Percentiles rank a stretch among this genome's conserved stretches.
These are phyloP conservation scores for Ceratobasidium sp. DNA, from an alignment of 1,284 basidiomycete genomes.

Conservation along the genomic window DNA sequence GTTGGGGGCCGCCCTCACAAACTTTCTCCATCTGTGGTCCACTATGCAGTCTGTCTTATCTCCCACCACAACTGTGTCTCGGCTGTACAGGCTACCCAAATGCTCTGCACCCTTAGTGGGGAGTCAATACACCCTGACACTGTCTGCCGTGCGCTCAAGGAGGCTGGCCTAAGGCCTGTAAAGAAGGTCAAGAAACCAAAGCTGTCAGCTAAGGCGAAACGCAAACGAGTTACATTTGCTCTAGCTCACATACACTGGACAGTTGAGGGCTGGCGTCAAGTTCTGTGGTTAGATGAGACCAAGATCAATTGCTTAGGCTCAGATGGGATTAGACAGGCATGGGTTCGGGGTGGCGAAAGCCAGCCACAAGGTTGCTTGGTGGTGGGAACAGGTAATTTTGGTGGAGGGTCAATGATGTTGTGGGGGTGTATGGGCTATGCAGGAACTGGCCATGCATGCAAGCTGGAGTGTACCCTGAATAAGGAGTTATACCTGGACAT, in stretches of 20 bases:
- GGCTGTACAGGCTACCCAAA: background rate
- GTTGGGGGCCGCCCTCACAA: conserved; percentile 7
- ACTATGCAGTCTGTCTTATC: conserved; percentile 24
- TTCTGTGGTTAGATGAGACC: conserved; percentile 39
- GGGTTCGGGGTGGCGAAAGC: background rate
- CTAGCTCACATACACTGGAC: conserved; percentile 27
- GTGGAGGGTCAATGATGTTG: conserved; percentile 14
- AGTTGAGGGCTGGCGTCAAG: conserved; percentile 3
- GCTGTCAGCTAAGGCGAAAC: background rate
- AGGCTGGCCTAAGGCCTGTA: conserved; percentile 9
- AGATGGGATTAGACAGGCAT: conserved; percentile 16
- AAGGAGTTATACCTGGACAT: conserved; percentile 10
- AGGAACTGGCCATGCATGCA: conserved; percentile 10
- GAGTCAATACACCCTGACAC: conserved; percentile 13
- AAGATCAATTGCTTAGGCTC: conserved; percentile 21
- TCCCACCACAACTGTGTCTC: background rate
- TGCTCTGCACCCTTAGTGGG: conserved; percentile 9
- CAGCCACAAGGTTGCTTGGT: background rate
- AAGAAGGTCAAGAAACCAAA: conserved; percentile 32
- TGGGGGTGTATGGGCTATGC: conserved; percentile 22
- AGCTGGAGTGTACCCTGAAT: background rate
- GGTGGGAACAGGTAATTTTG: conserved; percentile 1
- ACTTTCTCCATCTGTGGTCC: background rate
- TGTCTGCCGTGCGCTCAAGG: conserved; percentile 1
- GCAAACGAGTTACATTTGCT: conserved; percentile 5